Percentiles rank a stretch among this genome's conserved stretches.
These are phyloP conservation scores for Hanseniaspora guilliermondii DNA, from an alignment of 805 yeast genomes.

Conservation along the genomic window DNA sequence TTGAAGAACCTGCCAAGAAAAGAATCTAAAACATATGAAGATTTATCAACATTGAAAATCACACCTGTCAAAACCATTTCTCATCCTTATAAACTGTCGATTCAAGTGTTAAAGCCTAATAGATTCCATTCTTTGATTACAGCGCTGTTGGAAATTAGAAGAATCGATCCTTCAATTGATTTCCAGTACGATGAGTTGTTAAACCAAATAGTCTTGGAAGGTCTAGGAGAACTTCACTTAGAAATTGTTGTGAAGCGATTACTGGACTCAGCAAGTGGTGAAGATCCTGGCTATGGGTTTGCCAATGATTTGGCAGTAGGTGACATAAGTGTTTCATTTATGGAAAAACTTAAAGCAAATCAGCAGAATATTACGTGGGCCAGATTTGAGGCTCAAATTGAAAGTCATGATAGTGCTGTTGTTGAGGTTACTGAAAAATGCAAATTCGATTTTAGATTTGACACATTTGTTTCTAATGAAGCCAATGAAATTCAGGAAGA, in stretches of 20 bases:
- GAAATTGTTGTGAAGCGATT: slow-evolving; percentile 77
- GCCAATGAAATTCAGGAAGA: background rate
- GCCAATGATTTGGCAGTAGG: slow-evolving; percentile 30
- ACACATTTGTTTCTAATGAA: background rate
- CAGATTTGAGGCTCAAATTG: background rate
- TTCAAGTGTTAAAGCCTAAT: slow-evolving; percentile 39
- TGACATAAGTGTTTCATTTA: slow-evolving; percentile 77
- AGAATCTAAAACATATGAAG: slow-evolving; percentile 25
- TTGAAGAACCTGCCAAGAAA: background rate
- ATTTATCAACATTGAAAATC: slow-evolving; percentile 41
- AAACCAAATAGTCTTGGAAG: slow-evolving; percentile 87
- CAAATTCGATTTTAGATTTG: slow-evolving; percentile 1
- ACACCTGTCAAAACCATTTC: slow-evolving; percentile 5
- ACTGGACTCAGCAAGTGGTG: slow-evolving; percentile 45
- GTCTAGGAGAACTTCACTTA: slow-evolving; percentile 94
- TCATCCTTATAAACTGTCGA: slow-evolving; percentile 9
- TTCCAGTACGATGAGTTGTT: slow-evolving; percentile 64
- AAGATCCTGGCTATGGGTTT: slow-evolving; percentile 10
- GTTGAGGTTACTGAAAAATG: background rate
- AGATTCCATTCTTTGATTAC: slow-evolving; percentile 53
- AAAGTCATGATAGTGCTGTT: background rate
- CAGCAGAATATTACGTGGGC: background rate
- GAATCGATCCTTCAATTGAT: slow-evolving; percentile 83
- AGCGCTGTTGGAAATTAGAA: slow-evolving; percentile 50
- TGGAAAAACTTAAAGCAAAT: slow-evolving; percentile 44